phyloP scores from a whole-genome alignment of 2,329 filamentous ascomycete species.

The Pseudocercospora macadamiae region DNA sequence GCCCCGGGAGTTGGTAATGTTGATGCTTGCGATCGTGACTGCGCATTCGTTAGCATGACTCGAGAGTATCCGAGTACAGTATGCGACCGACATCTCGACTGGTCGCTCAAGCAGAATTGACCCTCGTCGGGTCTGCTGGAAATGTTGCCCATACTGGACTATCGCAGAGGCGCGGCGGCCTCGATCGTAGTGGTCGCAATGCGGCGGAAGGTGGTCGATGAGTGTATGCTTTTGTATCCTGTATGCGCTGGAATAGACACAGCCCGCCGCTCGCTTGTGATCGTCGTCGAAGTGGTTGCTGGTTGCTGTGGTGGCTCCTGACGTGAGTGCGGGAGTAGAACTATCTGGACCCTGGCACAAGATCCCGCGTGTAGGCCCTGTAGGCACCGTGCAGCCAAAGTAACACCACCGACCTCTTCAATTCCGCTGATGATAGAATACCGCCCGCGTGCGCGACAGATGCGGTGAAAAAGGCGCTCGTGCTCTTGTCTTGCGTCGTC shows the following conservation, averaged over 20 bases:
- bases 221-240: slow-evolving; percentile 16
- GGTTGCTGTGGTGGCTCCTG: background rate
- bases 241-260: slow-evolving; percentile 5
- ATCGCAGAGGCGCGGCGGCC: slow-evolving; percentile 26
- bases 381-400: too few relatives aligned
- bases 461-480: background rate
- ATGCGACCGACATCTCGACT: slow-evolving; percentile 75
- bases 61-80: slow-evolving; percentile 13
- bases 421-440: background rate
- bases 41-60: slow-evolving; percentile 22
- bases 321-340: too few relatives aligned
- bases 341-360: background rate
- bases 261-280: background rate
- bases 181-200: slow-evolving; percentile 26
- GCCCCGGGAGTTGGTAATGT: slow-evolving; percentile 77
- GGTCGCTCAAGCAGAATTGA: slow-evolving; percentile 81
- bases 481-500: background rate
- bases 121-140: slow-evolving; percentile 86
- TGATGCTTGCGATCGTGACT: slow-evolving; percentile 88
- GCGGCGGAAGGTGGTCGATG: slow-evolving; percentile 17
- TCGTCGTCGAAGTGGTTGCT: background rate
- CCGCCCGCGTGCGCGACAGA: background rate
- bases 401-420: background rate
- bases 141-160: slow-evolving; percentile 77
- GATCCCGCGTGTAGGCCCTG: too few relatives aligned